Evolutionary conservation across 257 asterid genomes (phyloP).

Genomic region (Penstemon eatonii): DNA sequence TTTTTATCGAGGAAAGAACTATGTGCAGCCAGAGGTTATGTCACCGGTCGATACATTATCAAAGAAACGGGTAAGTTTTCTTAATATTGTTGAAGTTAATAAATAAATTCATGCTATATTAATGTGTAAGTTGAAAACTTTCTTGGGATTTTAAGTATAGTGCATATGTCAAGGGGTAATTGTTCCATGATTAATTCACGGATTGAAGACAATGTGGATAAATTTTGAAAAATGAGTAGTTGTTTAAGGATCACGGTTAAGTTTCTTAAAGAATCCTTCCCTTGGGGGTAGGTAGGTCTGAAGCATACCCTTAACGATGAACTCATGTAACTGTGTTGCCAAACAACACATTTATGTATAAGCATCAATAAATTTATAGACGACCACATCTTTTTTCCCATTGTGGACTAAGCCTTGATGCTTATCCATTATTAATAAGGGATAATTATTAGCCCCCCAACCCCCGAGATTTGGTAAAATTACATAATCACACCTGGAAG

Average conservation of each 20-base stretch:
- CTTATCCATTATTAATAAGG: background rate
- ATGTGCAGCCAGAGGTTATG: constrained; percentile 91
- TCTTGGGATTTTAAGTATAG: background rate
- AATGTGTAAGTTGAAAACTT: constrained; percentile 1
- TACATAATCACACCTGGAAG: background rate
- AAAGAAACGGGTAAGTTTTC: constrained; percentile 63
- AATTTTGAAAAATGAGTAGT: background rate
- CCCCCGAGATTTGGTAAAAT: background rate
- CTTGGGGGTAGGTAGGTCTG: background rate
- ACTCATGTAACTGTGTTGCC: too few species aligned
- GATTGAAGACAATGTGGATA: too few species aligned
- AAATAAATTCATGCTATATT: background rate
- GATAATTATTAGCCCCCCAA: too few species aligned
- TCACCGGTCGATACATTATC: constrained; percentile 91
- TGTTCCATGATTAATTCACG: background rate
- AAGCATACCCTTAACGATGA: too few species aligned
- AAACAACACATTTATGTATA: too few species aligned
- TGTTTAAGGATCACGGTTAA: background rate
- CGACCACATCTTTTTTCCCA: too few species aligned
- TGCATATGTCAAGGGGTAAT: background rate
- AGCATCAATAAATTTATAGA: too few species aligned
- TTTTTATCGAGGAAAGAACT: constrained; percentile 80
- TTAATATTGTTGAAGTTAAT: constrained; percentile 1
- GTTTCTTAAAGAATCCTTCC: background rate
- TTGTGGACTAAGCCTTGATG: background rate